phyloP scores from a whole-genome alignment of 148 eudicot genomes.

The Polygonum aviculare region DNA sequence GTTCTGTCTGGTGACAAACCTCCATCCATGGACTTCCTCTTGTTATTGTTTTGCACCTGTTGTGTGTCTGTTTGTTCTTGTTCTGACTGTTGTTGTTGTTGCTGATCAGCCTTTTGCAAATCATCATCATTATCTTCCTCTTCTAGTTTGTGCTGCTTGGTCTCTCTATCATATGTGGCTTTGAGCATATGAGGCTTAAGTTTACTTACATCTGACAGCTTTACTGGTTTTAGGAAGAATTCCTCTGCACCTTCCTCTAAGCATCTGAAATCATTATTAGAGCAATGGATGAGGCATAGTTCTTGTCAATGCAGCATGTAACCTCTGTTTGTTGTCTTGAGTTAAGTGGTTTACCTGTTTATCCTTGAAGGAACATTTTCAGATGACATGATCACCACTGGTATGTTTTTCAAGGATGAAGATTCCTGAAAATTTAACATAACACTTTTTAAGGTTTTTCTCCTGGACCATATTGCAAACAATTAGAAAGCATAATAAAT shows the following conservation, averaged over 20 bases:
- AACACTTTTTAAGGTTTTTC: background rate
- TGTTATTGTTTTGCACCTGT: constrained; percentile 34
- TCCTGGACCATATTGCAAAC: background rate
- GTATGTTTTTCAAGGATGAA: constrained; percentile 69
- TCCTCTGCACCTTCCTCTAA: constrained; percentile 96
- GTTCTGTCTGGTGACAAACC: constrained; percentile 67
- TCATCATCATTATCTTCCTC: constrained; percentile 13
- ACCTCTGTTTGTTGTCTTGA: background rate
- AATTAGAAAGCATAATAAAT: background rate
- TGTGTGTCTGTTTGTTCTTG: constrained; percentile 11
- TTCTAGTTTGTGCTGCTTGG: constrained; percentile 13
- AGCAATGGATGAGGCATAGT: background rate
- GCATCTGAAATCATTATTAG: constrained; percentile 39
- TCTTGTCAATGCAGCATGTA: background rate
- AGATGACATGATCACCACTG: constrained; percentile 96
- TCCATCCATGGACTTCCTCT: constrained; percentile 67
- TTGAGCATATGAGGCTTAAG: constrained; percentile 76
- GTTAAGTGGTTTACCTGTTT: constrained; percentile 41
- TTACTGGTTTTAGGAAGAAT: constrained; percentile 84
- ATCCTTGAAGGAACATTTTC: constrained; percentile 95
- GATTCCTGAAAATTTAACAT: constrained; percentile 49
- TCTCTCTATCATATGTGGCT: constrained; percentile 36
- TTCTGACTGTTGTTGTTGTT: background rate
- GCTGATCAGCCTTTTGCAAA: constrained; percentile 5
- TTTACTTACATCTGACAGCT: constrained; percentile 65